Evolutionary conservation across 2,329 filamentous ascomycete genomes (phyloP).

Genomic region (Diaporthe citriasiana): DNA sequence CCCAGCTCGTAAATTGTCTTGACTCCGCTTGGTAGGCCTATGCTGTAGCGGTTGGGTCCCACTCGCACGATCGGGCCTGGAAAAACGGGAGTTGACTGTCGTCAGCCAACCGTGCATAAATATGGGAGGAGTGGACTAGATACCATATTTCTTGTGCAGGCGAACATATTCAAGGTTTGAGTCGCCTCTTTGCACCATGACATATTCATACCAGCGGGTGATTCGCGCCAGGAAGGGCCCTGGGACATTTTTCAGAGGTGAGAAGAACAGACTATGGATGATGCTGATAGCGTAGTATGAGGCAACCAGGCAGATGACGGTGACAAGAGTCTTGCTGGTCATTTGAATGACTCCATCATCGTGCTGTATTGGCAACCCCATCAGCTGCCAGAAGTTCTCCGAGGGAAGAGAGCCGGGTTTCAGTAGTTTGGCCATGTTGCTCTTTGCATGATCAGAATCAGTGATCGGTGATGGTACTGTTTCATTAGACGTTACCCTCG

Average conservation of each 20-base stretch:
- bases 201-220: not conserved
- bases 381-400: not conserved
- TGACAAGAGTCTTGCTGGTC: not conserved
- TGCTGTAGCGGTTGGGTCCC: constrained; percentile 6
- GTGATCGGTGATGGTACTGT: not conserved
- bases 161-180: constrained; percentile 9
- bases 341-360: not conserved
- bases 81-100: not conserved
- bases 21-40: not conserved
- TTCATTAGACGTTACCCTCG: not conserved
- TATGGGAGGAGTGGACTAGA: not conserved
- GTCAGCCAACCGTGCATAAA: not conserved
- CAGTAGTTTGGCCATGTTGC: not conserved
- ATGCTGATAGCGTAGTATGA: not conserved
- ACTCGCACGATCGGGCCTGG: constrained; percentile 6
- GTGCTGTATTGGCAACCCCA: not conserved
- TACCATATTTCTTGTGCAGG: constrained; percentile 14
- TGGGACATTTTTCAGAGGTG: not conserved
- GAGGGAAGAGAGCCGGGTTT: not conserved
- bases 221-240: not conserved
- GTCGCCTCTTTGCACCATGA: not conserved
- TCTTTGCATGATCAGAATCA: not conserved
- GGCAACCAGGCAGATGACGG: not conserved
- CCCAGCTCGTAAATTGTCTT: constrained; percentile 13
- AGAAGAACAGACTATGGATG: not conserved